Evolutionary conservation across 441 rosid species (phyloP), one percentile per base, ranked within the genome.

Genomic region (Pelargonium citronellum): DNA sequence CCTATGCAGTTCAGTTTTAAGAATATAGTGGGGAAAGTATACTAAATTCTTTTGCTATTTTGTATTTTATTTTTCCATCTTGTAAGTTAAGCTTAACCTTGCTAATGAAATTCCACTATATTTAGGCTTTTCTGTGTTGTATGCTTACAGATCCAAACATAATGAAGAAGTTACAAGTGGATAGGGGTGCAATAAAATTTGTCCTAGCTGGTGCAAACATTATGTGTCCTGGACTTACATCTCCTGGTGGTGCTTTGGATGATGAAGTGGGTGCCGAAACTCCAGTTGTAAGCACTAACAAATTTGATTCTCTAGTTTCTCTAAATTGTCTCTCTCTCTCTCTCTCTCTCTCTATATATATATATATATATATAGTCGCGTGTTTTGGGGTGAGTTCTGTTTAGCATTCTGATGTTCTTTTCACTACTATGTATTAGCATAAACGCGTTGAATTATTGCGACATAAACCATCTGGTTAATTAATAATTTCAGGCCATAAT

Each of bases 211-310:
- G 99, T 78, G 99, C 98, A 78, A 95, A 95, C 85, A 92, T 95
- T 77, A 95, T 92, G 98, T 92, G 99, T 67, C 98, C 98, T 83
- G 99, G 99, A 76, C 99, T 92, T 69, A 92, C 98, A 41, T 95
- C 99, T 75, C 99, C 95, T 1, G 97, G 98, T 63, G 98, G 99
- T 65, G 89, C 77, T 78, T 78, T 95, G 79, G 98, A 95, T 79
- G 92, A 87, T 24, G 90, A 88, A 87, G 97, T 95, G 19, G 95
- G 80, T 2, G 84, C 91, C 46, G 97, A 95, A 79, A 90, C 89
- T 60, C 99, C 98, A 24, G 99, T 95, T 92, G 99, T 90, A 88
- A 68, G 80, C 49, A 66, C 63, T 65, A 17, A 4, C 63, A 17
- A 22, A 17, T 19, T 57, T 2, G 27, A 57, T 57, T 57, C 4